Evolutionary conservation across 106 monocot genomes (phyloP).

Genomic region (Dendrobium nobile): DNA sequence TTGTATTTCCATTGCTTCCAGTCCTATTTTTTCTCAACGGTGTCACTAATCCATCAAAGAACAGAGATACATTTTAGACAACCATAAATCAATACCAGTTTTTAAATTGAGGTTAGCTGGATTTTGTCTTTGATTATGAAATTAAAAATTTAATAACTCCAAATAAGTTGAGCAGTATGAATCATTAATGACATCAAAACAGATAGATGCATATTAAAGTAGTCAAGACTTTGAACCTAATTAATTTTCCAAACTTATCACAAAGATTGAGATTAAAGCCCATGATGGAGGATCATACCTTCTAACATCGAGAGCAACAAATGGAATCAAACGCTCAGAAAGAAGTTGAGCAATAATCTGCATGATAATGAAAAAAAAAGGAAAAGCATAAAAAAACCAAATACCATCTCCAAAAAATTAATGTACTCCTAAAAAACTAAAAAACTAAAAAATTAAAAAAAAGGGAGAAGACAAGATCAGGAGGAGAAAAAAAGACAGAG

Average conservation of each 20-base stretch:
- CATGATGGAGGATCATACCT: constrained; percentile 31
- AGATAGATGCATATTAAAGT: neutral
- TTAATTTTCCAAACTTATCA: neutral
- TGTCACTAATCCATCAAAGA: too few species aligned
- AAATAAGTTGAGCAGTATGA: neutral
- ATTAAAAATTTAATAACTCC: neutral
- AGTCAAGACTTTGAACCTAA: neutral
- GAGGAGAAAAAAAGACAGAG: neutral
- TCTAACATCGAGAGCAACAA: constrained; percentile 98
- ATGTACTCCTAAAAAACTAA: neutral
- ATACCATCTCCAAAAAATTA: neutral
- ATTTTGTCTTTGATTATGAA: neutral
- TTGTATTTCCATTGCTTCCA: too few species aligned
- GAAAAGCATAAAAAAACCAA: neutral
- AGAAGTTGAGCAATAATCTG: constrained; percentile 98
- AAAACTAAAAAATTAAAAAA: neutral
- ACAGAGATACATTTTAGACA: too few species aligned
- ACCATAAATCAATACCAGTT: too few species aligned
- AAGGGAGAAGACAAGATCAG: neutral
- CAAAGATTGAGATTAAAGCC: neutral
- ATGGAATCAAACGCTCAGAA: constrained; percentile 97
- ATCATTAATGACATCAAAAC: neutral
- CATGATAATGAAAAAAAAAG: constrained; percentile 1
- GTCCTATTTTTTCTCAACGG: too few species aligned
- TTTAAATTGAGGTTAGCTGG: too few species aligned